Evolutionary conservation across 208 protist genomes (phyloP), one percentile per base, ranked within the genome.

Genomic region (Crithidia thermophila): DNA sequence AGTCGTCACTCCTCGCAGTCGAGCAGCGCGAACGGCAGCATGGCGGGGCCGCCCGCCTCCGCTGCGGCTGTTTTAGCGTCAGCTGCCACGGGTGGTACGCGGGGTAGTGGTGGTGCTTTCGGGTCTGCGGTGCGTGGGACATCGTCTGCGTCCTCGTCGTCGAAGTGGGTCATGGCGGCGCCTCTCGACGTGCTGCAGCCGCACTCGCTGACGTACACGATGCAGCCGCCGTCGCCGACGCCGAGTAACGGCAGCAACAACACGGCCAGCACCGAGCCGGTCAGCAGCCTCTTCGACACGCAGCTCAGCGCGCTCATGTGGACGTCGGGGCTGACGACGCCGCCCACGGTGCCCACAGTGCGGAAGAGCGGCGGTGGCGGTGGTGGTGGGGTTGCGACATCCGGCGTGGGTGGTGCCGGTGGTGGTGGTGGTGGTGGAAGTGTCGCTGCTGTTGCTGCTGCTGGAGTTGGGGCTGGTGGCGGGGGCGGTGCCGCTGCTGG

Each of bases 21-120:
- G 37, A 61, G 28, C 46, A 73, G 58, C 34, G 40, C 53, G 8
- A 73, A 66, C 50, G 47, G 39, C 50, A 73, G 37, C 58, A 60
- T 67, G 21, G 57, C 30, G 4, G 67, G 57, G 2, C 37, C n/a
- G 18, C 65, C 55, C 1, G 21, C n/a, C 6, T 40, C 21, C 4
- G 40, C 34, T 1, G 27, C 43, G 27, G 46, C 46, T 1, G 31
- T 27, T 0, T 11, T 31, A 3, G 49, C 49, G 13, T 6, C 46
- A 5, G 46, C 49, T 5, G 30, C 13, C 3, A 1, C 55, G 16
- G 8, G 37, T 47, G 20, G 52, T n/a, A 36, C n/a, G 57, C 9
- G 43, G 42, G 2, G 30, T 36, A 7, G 36, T 25, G 13, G 36
- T n/a, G n/a, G n/a, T n/a, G 36, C 4, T 5, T 28, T 33, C 37